Conservation (phyloP, 495 filamentous ascomycete species). For the Penicillium robsamsonii region DNA sequence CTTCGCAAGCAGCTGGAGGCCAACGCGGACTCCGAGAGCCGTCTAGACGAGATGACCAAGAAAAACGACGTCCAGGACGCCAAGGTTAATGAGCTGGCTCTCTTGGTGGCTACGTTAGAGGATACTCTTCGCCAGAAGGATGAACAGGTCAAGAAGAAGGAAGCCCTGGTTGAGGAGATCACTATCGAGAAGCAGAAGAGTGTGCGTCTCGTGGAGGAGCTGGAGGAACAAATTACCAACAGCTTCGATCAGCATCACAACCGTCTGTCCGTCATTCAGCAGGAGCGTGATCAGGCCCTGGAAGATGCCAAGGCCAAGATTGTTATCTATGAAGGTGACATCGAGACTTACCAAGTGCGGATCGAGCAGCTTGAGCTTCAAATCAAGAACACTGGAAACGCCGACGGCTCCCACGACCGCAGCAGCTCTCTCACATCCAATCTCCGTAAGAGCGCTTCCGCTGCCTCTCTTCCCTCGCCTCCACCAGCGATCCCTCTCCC, state of each 20-base stretch:
- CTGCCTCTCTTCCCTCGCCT: slow-evolving; percentile 83
- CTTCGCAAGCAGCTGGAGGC: slow-evolving; percentile 56
- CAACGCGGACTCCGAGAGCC: slow-evolving; percentile 38
- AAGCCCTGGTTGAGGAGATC: slow-evolving; percentile 56
- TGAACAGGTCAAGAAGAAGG: slow-evolving; percentile 70
- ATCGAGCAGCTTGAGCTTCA: slow-evolving; percentile 54
- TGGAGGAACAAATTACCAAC: slow-evolving; percentile 93
- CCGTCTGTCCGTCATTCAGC: slow-evolving; percentile 67
- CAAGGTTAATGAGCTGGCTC: slow-evolving; percentile 50
- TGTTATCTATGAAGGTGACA: slow-evolving; percentile 47
- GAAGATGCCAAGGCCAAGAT: slow-evolving; percentile 49
- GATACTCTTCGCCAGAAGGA: slow-evolving; percentile 66
- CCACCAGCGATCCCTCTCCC: slow-evolving; percentile 96
- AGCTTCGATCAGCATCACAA: slow-evolving; percentile 95
- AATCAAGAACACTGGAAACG: slow-evolving; percentile 42
- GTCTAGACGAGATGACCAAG: slow-evolving; percentile 37
- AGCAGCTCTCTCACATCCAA: slow-evolving; percentile 76
- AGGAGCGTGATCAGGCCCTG: slow-evolving; percentile 50
- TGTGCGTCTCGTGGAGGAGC: slow-evolving; percentile 84
- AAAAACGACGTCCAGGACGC: slow-evolving; percentile 38
- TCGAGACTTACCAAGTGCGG: slow-evolving; percentile 49
- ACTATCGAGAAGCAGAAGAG: slow-evolving; percentile 74
- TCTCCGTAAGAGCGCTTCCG: slow-evolving; percentile 81
- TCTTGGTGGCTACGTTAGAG: slow-evolving; percentile 55
- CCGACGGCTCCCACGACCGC: slow-evolving; percentile 54